Evolutionary conservation across 495 filamentous ascomycete genomes (phyloP).

Genomic region (Hyaloscypha variabilis): DNA sequence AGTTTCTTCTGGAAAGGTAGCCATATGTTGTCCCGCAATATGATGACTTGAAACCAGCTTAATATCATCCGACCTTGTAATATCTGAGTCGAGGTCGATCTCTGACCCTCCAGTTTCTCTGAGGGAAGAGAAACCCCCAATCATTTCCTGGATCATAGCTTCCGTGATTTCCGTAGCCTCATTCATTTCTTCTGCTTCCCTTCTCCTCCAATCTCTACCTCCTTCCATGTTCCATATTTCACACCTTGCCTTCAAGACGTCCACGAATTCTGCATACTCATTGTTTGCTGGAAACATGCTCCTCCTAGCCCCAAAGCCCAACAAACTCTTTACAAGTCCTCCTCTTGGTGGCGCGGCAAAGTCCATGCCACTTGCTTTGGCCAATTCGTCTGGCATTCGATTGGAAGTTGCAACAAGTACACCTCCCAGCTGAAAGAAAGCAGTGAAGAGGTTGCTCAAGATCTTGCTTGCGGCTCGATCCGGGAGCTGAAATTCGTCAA

Average conservation of each 20-base stretch:
- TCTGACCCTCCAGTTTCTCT: not conserved
- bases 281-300: slow-evolving; percentile 54
- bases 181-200: slow-evolving; percentile 37
- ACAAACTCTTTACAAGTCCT: slow-evolving; percentile 48
- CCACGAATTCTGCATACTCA: slow-evolving; percentile 69
- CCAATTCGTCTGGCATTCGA: slow-evolving; percentile 72
- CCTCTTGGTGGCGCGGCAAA: slow-evolving; percentile 51
- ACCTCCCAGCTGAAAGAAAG: slow-evolving; percentile 73
- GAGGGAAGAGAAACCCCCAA: slow-evolving; percentile 6
- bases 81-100: not conserved
- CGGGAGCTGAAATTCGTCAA: slow-evolving; percentile 76
- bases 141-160: slow-evolving; percentile 7
- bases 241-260: slow-evolving; percentile 67
- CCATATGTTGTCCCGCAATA: not conserved
- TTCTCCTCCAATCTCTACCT: slow-evolving; percentile 63
- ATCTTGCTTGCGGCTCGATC: slow-evolving; percentile 71
- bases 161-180: slow-evolving; percentile 24
- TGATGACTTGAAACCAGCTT: not conserved
- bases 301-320: slow-evolving; percentile 32
- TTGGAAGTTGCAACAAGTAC: slow-evolving; percentile 74
- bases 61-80: not conserved
- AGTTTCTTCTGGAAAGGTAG: not conserved
- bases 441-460: slow-evolving; percentile 68
- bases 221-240: slow-evolving; percentile 76
- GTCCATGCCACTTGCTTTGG: slow-evolving; percentile 64